These are phyloP conservation scores for Solanum megistacrolobum DNA, from an alignment of 257 asterid species.

Conservation along the genomic window DNA sequence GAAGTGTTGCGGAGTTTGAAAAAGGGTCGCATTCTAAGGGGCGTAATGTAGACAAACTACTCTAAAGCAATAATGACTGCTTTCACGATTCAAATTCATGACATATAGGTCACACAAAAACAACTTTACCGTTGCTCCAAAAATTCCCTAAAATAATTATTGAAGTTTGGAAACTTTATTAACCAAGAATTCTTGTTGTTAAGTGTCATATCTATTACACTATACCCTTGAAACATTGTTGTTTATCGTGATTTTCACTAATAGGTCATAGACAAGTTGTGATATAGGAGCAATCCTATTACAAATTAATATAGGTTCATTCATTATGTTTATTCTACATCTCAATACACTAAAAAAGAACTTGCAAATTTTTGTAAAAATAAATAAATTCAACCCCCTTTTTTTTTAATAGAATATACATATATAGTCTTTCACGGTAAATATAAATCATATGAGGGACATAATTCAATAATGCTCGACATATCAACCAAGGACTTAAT, in stretches of 20 bases:
- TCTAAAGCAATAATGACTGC: background rate
- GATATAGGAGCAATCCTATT: background rate
- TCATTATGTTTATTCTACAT: background rate
- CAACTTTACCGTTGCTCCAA: fast-evolving
- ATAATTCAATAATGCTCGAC: no score
- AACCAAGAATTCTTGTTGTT: background rate
- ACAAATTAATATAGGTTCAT: background rate
- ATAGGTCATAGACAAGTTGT: background rate
- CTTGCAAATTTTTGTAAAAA: no score
- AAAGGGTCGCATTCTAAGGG: fast-evolving
- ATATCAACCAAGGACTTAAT: background rate
- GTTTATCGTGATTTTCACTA: background rate
- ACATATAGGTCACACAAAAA: background rate
- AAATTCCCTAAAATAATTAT: background rate
- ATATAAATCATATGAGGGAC: no score
- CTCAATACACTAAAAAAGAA: background rate
- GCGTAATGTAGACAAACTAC: fast-evolving
- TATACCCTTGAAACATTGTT: background rate
- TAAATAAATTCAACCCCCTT: background rate
- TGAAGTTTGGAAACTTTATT: background rate
- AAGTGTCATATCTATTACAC: background rate
- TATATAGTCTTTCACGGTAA: background rate
- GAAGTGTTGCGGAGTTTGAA: no score
- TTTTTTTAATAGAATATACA: no score
- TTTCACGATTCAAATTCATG: fast-evolving